Evolutionary conservation across 176 grass and related monocot species (phyloP).

Genomic region (Paspalum notatum): DNA sequence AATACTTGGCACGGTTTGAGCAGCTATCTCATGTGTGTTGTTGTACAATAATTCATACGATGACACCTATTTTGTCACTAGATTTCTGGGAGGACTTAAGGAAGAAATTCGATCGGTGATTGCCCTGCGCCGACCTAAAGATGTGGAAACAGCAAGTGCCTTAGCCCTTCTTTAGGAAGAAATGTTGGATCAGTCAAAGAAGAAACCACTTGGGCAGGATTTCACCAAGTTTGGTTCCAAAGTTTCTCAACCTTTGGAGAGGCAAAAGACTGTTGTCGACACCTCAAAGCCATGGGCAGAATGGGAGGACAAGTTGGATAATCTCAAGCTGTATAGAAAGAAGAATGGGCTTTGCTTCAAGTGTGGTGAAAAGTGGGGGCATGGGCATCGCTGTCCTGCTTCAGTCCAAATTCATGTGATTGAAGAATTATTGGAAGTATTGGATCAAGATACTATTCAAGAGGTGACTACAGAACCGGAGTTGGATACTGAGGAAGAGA

Average conservation of each 20-base stretch:
- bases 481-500: too few relatives aligned
- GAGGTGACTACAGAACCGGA: too few relatives aligned
- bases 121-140: not conserved
- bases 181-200: too few relatives aligned
- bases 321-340: not conserved
- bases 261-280: too few relatives aligned
- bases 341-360: not conserved
- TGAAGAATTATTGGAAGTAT: not conserved
- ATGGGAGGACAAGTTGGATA: rapidly evolving
- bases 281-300: rapidly evolving
- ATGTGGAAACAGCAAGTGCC: not conserved
- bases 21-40: not conserved
- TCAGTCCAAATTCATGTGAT: not conserved
- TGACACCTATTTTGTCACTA: not conserved
- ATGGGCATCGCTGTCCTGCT: not conserved
- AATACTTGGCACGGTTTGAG: not conserved
- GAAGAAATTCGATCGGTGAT: not conserved
- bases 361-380: not conserved
- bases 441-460: not conserved
- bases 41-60: not conserved
- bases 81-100: not conserved
- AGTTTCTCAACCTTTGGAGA: too few relatives aligned
- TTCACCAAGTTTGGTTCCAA: too few relatives aligned
- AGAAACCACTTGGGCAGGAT: too few relatives aligned
- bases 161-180: not conserved